Evolutionary conservation across 2,329 filamentous ascomycete species (phyloP).

Genomic region (Pseudogymnoascus sp.): DNA sequence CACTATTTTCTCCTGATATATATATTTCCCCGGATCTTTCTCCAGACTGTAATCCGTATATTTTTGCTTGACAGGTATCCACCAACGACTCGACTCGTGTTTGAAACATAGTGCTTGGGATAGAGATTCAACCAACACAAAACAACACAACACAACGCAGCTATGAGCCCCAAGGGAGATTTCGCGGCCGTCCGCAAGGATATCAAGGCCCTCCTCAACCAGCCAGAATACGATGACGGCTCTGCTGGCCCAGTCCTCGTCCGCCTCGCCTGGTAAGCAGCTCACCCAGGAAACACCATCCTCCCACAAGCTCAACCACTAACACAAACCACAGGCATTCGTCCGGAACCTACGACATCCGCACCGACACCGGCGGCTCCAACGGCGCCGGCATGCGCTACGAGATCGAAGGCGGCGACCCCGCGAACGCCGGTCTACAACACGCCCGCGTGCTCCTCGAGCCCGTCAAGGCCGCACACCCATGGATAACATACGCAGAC

Average conservation of each 20-base stretch:
- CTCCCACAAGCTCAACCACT: neutral
- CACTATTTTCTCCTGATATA: neutral
- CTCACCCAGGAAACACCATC: neutral
- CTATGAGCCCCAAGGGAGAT: slow-evolving; percentile 46
- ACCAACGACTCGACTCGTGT: neutral
- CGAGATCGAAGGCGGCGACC: slow-evolving; percentile 56
- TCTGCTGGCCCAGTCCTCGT: slow-evolving; percentile 57
- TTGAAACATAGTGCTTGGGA: neutral
- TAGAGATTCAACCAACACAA: neutral
- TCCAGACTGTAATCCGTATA: slow-evolving; percentile 2
- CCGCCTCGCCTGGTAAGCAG: slow-evolving; percentile 50
- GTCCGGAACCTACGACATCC: slow-evolving; percentile 53
- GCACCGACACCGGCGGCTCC: slow-evolving; percentile 53
- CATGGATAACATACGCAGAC: slow-evolving; percentile 60
- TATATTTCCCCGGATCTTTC: slow-evolving; percentile 3
- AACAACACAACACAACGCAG: neutral
- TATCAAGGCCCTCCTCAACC: slow-evolving; percentile 45
- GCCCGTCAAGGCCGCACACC: slow-evolving; percentile 49
- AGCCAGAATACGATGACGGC: slow-evolving; percentile 59
- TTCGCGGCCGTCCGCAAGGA: slow-evolving; percentile 51
- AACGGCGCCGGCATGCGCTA: slow-evolving; percentile 62
- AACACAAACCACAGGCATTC: slow-evolving; percentile 42
- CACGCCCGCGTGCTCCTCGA: slow-evolving; percentile 58
- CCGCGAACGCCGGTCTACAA: slow-evolving; percentile 57
- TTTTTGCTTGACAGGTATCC: neutral